Evolutionary conservation across 331 rosid genomes (phyloP).

Genomic region (Spiraea crenata): DNA sequence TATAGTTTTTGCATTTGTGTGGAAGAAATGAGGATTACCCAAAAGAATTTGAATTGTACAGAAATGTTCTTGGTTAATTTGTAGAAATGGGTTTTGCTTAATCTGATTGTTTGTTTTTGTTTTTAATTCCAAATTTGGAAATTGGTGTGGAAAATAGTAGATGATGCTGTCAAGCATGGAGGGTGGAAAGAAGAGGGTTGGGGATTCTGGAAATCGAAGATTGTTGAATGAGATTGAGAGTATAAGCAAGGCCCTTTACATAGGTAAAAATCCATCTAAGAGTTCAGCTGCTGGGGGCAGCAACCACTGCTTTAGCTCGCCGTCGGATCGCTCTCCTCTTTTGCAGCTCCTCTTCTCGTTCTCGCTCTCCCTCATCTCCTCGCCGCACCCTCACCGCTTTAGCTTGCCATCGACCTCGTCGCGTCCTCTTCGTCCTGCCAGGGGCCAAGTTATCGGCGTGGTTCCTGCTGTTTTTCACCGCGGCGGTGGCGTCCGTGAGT

Average conservation of each 20-base stretch:
- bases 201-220: constrained; percentile 51
- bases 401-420: constrained; percentile 37
- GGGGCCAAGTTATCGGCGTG: constrained; percentile 30
- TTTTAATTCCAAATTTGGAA: constrained; percentile 9
- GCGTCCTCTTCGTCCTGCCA: constrained; percentile 45
- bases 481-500: constrained; percentile 38
- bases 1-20: neutral
- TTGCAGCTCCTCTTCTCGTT: constrained; percentile 68
- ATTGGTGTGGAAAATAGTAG: constrained; percentile 23
- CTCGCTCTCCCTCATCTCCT: constrained; percentile 61
- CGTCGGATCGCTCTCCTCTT: too few relatives aligned
- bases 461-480: constrained; percentile 28
- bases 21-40: neutral
- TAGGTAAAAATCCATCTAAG: constrained; percentile 45
- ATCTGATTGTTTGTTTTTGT: constrained; percentile 10
- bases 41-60: neutral
- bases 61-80: neutral
- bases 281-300: constrained; percentile 32
- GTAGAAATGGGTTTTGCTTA: constrained; percentile 21
- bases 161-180: constrained; percentile 67
- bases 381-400: constrained; percentile 46
- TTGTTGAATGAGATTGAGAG: constrained; percentile 83
- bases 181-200: constrained; percentile 54
- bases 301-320: too few relatives aligned
- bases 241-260: constrained; percentile 67